Base-by-base conservation (phyloP, 2,329 filamentous ascomycete species). In the Tolypocladium ophioglossoides region DNA sequence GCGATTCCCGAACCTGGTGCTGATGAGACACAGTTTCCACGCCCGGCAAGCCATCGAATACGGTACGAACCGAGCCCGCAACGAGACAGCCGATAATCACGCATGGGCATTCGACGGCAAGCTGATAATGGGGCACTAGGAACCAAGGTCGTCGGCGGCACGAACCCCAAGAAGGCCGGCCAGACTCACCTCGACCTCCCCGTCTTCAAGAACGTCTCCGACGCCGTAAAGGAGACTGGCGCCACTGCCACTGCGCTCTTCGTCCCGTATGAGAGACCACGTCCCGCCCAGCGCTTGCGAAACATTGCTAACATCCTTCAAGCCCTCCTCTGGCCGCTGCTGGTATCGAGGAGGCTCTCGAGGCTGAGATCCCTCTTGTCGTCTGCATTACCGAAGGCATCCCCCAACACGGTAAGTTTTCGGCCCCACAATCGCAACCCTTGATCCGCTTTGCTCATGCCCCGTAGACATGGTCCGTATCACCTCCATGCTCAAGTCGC, bases 321-420 rank as follows among this genome's bases (percentile, higher is more conserved):
- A 94, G 89, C 61, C 94, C 94, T 60, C 90, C 94, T 62, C 71
- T 97, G 66, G 94, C 94, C 62, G 94, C 94, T 60, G 86, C 85
- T 65, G 87, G 91, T 83, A 99, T 99, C 64, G 92, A 97, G 77
- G 94, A 99, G 78, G 94, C 94, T 64, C 85, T 99, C 68, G 77
- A 80, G 64, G 94, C 94, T 63, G 94, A 99, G 77, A 86, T 99
- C 56, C 89, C 91, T 61, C 84, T 99, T 59, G 88, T 95, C 65
- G 94, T 99, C 67, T 96, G 91, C 74, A 97, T 97, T 68, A 97
- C 92, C 57, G 92, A 97, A 80, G 92, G 92, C 71, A 96, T 96
- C 66, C 92, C 91, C 63, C 92, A 96, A 76, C 91, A 96, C 74
- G 91, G 89, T 92, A 81, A 65, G 82, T 71, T 55, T 55, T 56